Evolutionary conservation across 164 flowering plant genomes (phyloP).

Genomic region (Dillenia turbinata): DNA sequence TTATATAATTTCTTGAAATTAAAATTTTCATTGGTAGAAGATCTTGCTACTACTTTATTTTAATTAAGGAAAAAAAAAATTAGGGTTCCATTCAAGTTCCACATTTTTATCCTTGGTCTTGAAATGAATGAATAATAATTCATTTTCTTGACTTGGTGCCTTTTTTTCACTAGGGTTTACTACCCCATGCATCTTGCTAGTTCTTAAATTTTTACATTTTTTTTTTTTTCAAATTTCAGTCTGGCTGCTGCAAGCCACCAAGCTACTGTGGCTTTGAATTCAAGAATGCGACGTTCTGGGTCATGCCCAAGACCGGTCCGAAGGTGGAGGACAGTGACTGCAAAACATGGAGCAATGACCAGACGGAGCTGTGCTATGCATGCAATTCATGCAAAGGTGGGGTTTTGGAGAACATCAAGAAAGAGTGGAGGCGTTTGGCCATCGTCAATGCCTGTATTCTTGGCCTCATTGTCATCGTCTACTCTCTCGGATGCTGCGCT

Average conservation of each 20-base stretch:
- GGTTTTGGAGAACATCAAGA: constrained; percentile 28
- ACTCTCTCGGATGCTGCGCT: constrained; percentile 41
- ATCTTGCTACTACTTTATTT: no score
- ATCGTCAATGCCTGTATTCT: constrained; percentile 23
- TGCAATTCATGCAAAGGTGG: constrained; percentile 45
- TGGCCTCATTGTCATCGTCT: constrained; percentile 28
- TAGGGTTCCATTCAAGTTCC: no score
- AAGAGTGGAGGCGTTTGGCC: constrained; percentile 33
- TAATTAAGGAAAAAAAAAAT: no score
- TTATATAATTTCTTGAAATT: no score
- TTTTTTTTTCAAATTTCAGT: constrained; percentile 27
- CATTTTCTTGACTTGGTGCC: no score
- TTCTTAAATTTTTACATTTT: background rate
- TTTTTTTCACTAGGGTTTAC: no score
- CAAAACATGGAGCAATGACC: constrained; percentile 49
- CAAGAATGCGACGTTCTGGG: constrained; percentile 44
- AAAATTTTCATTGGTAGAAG: no score
- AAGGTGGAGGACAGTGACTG: constrained; percentile 39
- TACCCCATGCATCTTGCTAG: no score
- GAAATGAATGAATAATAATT: no score
- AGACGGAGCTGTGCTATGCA: constrained; percentile 33
- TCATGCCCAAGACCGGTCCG: constrained; percentile 15
- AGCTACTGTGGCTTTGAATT: constrained; percentile 31
- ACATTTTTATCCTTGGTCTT: no score
- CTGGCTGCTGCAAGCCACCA: constrained; percentile 87